phyloP scores from a whole-genome alignment of 2,329 filamentous ascomycete species.

The Fusarium sp. region DNA sequence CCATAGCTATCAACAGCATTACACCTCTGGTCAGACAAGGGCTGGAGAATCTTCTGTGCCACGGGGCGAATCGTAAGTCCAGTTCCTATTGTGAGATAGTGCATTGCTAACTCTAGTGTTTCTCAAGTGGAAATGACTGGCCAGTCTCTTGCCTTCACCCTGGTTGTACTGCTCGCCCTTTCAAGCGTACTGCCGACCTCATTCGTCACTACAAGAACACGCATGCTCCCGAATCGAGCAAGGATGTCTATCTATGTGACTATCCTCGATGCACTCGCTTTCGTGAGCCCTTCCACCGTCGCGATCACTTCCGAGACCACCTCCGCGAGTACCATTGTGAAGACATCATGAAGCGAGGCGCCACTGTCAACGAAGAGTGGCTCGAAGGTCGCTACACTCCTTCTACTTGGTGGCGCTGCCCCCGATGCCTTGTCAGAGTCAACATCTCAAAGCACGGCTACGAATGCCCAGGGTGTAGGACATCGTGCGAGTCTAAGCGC shows the following conservation, averaged over 20 bases:
- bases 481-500: conserved; percentile 54
- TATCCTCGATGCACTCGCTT: conserved; percentile 58
- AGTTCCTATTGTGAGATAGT: background rate
- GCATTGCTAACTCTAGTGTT: conserved; percentile 6
- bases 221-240: conserved; percentile 53
- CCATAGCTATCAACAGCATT: conserved; percentile 17
- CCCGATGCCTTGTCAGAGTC: conserved; percentile 59
- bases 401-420: conserved; percentile 62
- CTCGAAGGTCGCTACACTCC: conserved; percentile 50
- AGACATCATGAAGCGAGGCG: conserved; percentile 59
- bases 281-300: conserved; percentile 58
- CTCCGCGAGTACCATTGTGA: conserved; percentile 64
- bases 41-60: conserved; percentile 1
- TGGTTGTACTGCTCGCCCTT: conserved; percentile 55
- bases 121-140: conserved; percentile 41
- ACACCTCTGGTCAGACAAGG: background rate
- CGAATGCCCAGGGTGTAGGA: conserved; percentile 58
- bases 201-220: conserved; percentile 60
- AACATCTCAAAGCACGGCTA: conserved; percentile 51
- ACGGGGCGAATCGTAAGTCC: conserved; percentile 27
- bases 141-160: conserved; percentile 50
- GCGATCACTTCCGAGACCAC: conserved; percentile 66
- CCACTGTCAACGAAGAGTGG: conserved; percentile 49
- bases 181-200: conserved; percentile 63
- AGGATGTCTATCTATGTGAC: conserved; percentile 59